These are phyloP conservation scores for Neurospora sp. DNA, from an alignment of 495 filamentous ascomycete genomes.

Conservation along the genomic window DNA sequence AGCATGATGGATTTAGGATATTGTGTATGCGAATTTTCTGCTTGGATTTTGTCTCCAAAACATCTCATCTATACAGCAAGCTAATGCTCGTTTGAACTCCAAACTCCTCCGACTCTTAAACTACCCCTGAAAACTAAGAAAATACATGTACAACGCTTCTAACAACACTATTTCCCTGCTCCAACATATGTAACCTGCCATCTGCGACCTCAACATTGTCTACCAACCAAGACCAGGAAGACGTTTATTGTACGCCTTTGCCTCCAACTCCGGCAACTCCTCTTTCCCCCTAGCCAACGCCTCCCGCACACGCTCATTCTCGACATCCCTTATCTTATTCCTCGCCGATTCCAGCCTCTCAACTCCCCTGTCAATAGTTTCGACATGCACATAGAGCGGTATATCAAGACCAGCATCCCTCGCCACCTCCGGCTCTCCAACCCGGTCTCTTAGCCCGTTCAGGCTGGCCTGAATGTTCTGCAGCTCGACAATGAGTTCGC, in stretches of 20 bases:
- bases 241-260: conserved; percentile 6
- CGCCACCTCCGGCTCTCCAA: conserved; percentile 49
- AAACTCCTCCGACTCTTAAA: neutral
- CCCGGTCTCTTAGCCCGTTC: conserved; percentile 56
- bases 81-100: neutral
- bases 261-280: neutral
- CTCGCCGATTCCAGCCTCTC: conserved; percentile 53
- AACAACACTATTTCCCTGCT: neutral
- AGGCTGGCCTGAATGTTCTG: conserved; percentile 55
- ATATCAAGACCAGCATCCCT: conserved; percentile 26
- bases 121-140: neutral
- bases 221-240: neutral
- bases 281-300: conserved; percentile 36
- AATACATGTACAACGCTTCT: neutral
- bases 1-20: neutral
- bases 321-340: conserved; percentile 42
- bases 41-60: neutral
- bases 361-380: conserved; percentile 56
- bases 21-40: neutral
- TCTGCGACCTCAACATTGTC: neutral
- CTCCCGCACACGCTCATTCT: conserved; percentile 45
- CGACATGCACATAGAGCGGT: conserved; percentile 57
- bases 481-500: conserved; percentile 50
- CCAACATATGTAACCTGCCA: neutral
- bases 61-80: neutral